These are phyloP conservation scores for Neurospora sp. DNA, from an alignment of 495 filamentous ascomycete species.

Conservation along the genomic window DNA sequence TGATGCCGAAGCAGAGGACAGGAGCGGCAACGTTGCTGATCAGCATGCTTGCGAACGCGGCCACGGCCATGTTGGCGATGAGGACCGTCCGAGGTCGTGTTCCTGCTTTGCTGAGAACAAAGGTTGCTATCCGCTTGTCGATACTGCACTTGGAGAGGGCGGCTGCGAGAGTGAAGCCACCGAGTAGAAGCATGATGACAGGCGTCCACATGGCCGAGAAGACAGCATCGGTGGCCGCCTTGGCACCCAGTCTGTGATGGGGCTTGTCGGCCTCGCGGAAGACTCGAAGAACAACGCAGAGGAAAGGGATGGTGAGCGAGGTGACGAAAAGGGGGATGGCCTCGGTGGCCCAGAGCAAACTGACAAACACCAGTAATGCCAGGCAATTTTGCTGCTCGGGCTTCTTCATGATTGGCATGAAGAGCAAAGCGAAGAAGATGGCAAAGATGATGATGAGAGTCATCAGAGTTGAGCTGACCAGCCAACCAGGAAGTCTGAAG, in stretches of 20 bases:
- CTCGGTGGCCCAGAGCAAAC: conserved; percentile 95
- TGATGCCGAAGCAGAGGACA: conserved; percentile 96
- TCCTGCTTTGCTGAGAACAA: conserved; percentile 94
- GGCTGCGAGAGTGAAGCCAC: conserved; percentile 91
- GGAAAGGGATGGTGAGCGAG: conserved; percentile 83
- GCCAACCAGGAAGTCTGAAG: conserved; percentile 65
- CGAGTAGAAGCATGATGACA: conserved; percentile 95
- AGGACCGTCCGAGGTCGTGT: conserved; percentile 80
- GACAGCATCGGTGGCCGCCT: conserved; percentile 66
- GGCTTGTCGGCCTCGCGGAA: conserved; percentile 67
- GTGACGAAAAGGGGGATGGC: conserved; percentile 97
- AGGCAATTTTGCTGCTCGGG: conserved; percentile 93
- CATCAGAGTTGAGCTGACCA: conserved; percentile 71
- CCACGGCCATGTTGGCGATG: conserved; percentile 95
- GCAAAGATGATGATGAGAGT: conserved; percentile 59
- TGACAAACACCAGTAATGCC: conserved; percentile 87
- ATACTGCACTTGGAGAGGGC: conserved; percentile 96
- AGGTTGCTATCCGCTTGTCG: conserved; percentile 90
- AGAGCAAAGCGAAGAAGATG: conserved; percentile 62
- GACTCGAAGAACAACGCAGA: conserved; percentile 77
- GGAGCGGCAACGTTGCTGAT: conserved; percentile 97
- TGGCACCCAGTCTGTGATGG: conserved; percentile 56
- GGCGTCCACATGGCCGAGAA: conserved; percentile 98
- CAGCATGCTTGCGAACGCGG: conserved; percentile 96
- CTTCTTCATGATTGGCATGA: conserved; percentile 66